phyloP scores from a whole-genome alignment of 1,139 yeast genomes.

The Yamadazyma kanchanaburiensis region DNA sequence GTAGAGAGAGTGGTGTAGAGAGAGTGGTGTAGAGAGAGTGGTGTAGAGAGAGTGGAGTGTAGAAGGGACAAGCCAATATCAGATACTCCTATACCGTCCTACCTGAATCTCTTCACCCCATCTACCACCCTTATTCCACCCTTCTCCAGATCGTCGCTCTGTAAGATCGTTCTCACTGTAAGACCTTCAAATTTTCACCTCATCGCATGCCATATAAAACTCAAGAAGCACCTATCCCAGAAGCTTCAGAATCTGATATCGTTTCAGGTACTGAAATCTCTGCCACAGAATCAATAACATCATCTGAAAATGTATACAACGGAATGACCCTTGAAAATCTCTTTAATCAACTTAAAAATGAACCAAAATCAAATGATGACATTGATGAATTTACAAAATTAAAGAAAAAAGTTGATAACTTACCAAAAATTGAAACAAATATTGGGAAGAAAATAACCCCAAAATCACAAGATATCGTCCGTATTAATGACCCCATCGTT shows the following conservation, averaged over 20 bases:
- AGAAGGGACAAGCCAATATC: too few species aligned
- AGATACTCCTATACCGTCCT: too few species aligned
- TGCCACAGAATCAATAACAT: constrained; percentile 11
- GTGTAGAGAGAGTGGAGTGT: too few species aligned
- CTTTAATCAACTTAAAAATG: constrained; percentile 27
- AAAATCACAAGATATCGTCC: constrained; percentile 20
- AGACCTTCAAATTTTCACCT: too few species aligned
- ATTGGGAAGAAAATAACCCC: constrained; percentile 19
- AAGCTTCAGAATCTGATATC: constrained; percentile 13
- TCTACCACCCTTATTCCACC: too few species aligned
- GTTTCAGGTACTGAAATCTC: constrained; percentile 7
- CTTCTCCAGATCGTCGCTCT: too few species aligned
- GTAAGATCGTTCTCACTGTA: too few species aligned
- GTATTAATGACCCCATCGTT: constrained; percentile 51
- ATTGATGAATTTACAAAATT: constrained; percentile 27
- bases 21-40: too few species aligned
- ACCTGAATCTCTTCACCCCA: too few species aligned
- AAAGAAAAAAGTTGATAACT: constrained; percentile 23
- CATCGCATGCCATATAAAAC: not conserved
- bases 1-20: too few species aligned
- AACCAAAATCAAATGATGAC: constrained; percentile 6
- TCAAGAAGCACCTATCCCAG: constrained; percentile 9
- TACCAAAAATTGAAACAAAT: constrained; percentile 36
- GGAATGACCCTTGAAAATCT: constrained; percentile 25
- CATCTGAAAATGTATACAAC: constrained; percentile 7